phyloP scores from a whole-genome alignment of 768 basidiomycete genomes.

The Coprinellus aureogranulatus region DNA sequence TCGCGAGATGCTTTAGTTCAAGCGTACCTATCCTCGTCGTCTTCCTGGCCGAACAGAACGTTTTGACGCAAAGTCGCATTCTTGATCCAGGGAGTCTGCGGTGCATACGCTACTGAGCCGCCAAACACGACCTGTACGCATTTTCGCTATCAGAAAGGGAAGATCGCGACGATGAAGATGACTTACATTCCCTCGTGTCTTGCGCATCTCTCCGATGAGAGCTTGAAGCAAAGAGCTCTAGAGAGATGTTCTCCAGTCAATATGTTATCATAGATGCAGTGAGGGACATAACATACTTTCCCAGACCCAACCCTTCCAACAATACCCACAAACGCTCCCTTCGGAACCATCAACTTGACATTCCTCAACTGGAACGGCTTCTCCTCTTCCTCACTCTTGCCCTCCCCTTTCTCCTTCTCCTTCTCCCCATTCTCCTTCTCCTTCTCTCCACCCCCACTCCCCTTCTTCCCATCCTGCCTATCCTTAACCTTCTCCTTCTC shows the following conservation, averaged over 20 bases:
- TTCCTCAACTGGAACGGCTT: slow-evolving; percentile 51
- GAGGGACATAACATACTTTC: slow-evolving; percentile 41
- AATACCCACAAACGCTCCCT: slow-evolving; percentile 65
- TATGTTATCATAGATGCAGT: neutral
- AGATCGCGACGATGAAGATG: too few relatives aligned
- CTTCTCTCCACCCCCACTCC: slow-evolving; percentile 30
- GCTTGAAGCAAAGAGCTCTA: slow-evolving; percentile 58
- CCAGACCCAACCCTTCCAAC: slow-evolving; percentile 77
- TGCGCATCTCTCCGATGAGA: slow-evolving; percentile 67
- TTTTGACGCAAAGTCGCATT: slow-evolving; percentile 73
- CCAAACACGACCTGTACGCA: neutral
- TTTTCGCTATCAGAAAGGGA: too few relatives aligned
- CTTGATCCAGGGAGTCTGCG: slow-evolving; percentile 63
- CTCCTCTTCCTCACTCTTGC: slow-evolving; percentile 25
- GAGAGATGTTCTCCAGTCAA: neutral
- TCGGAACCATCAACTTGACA: slow-evolving; percentile 44
- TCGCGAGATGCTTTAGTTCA: neutral
- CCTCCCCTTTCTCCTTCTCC: slow-evolving; percentile 10
- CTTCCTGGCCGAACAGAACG: slow-evolving; percentile 67
- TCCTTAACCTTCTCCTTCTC: slow-evolving; percentile 11
- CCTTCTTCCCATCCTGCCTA: slow-evolving; percentile 14
- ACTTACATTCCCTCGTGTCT: slow-evolving; percentile 46
- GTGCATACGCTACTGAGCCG: slow-evolving; percentile 56
- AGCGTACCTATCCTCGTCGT: slow-evolving; percentile 43
- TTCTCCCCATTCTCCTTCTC: slow-evolving; percentile 16